Base-by-base conservation (phyloP, 2,329 filamentous ascomycete species). In the Cladophialophora yegresii region DNA sequence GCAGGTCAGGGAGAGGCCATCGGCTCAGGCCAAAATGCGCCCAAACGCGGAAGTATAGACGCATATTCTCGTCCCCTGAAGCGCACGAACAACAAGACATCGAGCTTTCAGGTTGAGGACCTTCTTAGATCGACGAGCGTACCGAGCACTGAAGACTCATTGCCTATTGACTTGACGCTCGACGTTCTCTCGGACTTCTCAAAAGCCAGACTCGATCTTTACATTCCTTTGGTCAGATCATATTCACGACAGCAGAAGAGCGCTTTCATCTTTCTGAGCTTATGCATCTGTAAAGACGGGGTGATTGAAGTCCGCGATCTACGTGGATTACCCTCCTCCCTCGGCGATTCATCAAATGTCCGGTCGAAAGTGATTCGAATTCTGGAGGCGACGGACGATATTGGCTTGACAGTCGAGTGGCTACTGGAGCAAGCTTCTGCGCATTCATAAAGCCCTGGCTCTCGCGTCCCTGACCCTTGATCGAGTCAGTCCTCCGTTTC, bases 81-180 rank as follows among this genome's bases (percentile, higher is more conserved):
- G 58, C 63, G 70, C n/a, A 79, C 84, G 68, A 78, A 84, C 59
- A 72, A 75, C 28, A 74, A 78, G 45, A 71, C 74, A 3, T 75
- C 74, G 22, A 72, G 77, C 16, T 78, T 80, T 0, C 88, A 90
- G 72, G 84, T 87, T 63, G 77, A 81, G 22, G 81, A 80, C 12
- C 80, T 93, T 20, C 79, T 79, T 26, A 67, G 69, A 62, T 40
- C 40, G 40, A 60, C 57, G 10, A 16, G 45, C 16, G 47, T 7
- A 32, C 13, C 33, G 55, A 40, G 32, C 30, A 36, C n/a, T 20
- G 26, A 58, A 13, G 54, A 69, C 4, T 43, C 55, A 8, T 58
- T 70, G 22, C 64, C 66, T 4, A 62, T 71, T 13, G 69, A 70
- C 56, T 40, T 71, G 40, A 67, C 45, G 28, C 53, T 71, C 8